Evolutionary conservation across 331 rosid genomes (phyloP).

Genomic region (Quercus lobata): DNA sequence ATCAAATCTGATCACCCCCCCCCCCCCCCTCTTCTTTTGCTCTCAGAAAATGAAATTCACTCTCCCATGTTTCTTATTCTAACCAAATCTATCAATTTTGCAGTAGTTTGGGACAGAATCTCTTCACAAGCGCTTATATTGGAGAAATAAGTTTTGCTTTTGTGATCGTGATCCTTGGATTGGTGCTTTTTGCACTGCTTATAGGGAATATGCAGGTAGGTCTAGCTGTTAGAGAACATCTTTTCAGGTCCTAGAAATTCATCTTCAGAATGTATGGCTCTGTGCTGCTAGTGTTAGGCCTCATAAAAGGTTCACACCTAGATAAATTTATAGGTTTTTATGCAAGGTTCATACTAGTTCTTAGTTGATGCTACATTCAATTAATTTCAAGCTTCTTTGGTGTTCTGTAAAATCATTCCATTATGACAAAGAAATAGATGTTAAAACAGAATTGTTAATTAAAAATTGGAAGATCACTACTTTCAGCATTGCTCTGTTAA

Average conservation of each 20-base stretch:
- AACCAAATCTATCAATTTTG: conserved; percentile 16
- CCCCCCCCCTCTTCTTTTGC: neutral
- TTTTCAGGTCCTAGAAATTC: neutral
- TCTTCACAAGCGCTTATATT: conserved; percentile 36
- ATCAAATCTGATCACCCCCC: neutral
- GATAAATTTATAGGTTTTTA: neutral
- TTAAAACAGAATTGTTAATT: too few relatives aligned
- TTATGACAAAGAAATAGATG: neutral
- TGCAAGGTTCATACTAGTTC: neutral
- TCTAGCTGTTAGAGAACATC: neutral
- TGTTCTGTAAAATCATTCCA: neutral
- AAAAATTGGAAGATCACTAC: neutral
- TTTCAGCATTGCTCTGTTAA: neutral
- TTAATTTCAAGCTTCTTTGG: neutral
- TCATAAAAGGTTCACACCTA: neutral
- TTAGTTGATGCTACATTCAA: neutral
- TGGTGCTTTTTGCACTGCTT: conserved; percentile 51
- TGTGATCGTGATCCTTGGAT: conserved; percentile 47
- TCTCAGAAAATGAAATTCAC: neutral
- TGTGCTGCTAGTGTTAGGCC: neutral
- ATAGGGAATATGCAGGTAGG: conserved; percentile 62
- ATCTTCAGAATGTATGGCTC: neutral
- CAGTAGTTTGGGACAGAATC: conserved; percentile 59
- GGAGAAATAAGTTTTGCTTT: conserved; percentile 53
- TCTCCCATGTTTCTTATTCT: conserved; percentile 1